Base-by-base conservation (phyloP, 1,284 basidiomycete genomes). In the Ustilago nuda region DNA sequence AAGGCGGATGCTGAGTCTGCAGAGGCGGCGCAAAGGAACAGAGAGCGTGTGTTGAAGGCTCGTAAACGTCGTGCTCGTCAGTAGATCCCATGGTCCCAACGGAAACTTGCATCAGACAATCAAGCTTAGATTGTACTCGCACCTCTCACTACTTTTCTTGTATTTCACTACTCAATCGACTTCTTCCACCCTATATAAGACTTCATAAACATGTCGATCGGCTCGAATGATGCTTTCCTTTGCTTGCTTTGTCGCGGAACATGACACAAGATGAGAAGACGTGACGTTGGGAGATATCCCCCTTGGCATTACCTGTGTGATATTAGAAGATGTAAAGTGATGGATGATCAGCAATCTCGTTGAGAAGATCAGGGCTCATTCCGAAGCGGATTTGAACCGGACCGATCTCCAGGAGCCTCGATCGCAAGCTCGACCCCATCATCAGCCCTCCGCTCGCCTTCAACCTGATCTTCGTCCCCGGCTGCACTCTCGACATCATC, bases 41-140 rank as follows among this genome's bases (percentile, higher is more conserved):
- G 67, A 6, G 57, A 70, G 13, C 39, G 72, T 7, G 64, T 71
- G 8, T 43, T 75, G 50, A 75, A 71, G 48, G 72, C 72, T 43
- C 63, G 72, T 52, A 67, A 75, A 59, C 72, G 72, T 32, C 52
- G 72, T 9, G 63, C 72, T 56, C 66, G 66, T 41, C 51, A 65
- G 37, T 70, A 63, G 37, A 36, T 27, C 50, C 17, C 27, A 30
- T 32, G 23, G 13, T 12, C 32, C 1, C 23, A 27, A 27, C 23
- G 23, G 23, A 27, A 27, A 27, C 23, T 27, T 27, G 23, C 23
- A 27, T 27, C 23, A 27, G 23, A 27, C 23, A 8, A 35, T 33
- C 32, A 53, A 36, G 23, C 8, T 9, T 55, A 30, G 33, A 54
- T 17, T 8, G 13, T 33, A 23, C 27, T 30, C 27, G 39, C 53